Conservation (phyloP, 2,329 filamentous ascomycete species). For the Trichoderma asperellum region DNA sequence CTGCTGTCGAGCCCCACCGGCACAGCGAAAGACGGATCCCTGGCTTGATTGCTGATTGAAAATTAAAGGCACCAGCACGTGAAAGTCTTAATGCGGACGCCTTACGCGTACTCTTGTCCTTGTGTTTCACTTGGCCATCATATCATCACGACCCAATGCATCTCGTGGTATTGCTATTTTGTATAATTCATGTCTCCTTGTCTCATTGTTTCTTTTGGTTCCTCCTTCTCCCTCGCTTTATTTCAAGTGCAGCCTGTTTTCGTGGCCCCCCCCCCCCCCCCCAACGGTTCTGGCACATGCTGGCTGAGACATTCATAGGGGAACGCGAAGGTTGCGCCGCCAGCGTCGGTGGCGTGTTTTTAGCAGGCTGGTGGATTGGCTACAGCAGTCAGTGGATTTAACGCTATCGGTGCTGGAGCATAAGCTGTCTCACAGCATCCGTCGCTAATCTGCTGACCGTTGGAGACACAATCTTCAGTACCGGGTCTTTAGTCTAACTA, state of each 20-base stretch:
- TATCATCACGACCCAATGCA: background rate
- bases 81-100: constrained; percentile 9
- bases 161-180: background rate
- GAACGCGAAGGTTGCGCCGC: background rate
- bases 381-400: background rate
- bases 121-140: background rate
- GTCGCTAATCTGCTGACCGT: constrained; percentile 17
- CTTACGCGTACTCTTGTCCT: constrained; percentile 13
- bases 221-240: background rate
- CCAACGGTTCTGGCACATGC: constrained; percentile 4
- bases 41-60: background rate
- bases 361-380: background rate
- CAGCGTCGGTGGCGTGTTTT: background rate
- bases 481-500: background rate
- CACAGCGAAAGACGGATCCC: background rate
- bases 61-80: constrained; percentile 16
- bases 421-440: constrained; percentile 11
- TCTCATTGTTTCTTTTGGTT: background rate
- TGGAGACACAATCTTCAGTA: background rate
- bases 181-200: background rate
- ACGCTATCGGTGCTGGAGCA: background rate
- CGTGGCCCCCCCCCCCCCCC: background rate
- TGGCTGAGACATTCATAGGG: constrained; percentile 12
- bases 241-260: background rate
- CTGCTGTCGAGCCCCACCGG: constrained; percentile 7